phyloP scores from a whole-genome alignment of 2,329 filamentous ascomycete species.

The Mycosphaerelloides madeirae region DNA sequence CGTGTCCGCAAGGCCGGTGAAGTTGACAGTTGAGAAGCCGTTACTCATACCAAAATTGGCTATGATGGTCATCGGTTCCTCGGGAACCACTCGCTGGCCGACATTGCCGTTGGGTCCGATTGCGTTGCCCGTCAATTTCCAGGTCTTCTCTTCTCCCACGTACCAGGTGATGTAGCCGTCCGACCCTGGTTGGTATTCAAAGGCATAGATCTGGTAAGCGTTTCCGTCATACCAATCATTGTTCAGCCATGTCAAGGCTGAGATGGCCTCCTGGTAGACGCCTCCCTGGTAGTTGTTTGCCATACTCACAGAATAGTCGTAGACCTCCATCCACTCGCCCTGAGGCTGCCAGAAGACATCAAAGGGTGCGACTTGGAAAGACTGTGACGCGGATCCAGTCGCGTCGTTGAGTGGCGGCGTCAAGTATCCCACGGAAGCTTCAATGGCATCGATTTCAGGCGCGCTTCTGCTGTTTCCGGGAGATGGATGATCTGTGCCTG shows the following conservation, averaged over 20 bases:
- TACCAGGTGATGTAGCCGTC: slow-evolving; percentile 63
- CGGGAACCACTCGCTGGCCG: slow-evolving; percentile 59
- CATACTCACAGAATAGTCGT: slow-evolving; percentile 53
- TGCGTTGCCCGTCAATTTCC: slow-evolving; percentile 57
- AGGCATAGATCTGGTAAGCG: slow-evolving; percentile 58
- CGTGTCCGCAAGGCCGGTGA: slow-evolving; percentile 50
- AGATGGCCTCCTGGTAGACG: slow-evolving; percentile 59
- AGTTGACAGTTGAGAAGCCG: slow-evolving; percentile 59
- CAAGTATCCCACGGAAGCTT: slow-evolving; percentile 58
- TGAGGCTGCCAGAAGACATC: slow-evolving; percentile 63
- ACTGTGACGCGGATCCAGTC: slow-evolving; percentile 59
- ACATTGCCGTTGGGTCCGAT: slow-evolving; percentile 66
- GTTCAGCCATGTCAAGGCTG: slow-evolving; percentile 57
- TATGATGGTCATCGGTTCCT: slow-evolving; percentile 64
- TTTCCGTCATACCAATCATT: slow-evolving; percentile 64
- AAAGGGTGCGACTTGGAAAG: slow-evolving; percentile 64
- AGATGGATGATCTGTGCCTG: slow-evolving; percentile 59
- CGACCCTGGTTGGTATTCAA: slow-evolving; percentile 58
- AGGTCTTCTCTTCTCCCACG: slow-evolving; percentile 60
- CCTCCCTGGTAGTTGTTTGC: slow-evolving; percentile 61
- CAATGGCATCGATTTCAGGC: slow-evolving; percentile 68
- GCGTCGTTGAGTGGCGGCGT: slow-evolving; percentile 45
- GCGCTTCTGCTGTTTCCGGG: slow-evolving; percentile 61
- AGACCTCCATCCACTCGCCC: slow-evolving; percentile 59
- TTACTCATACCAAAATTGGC: slow-evolving; percentile 67